These are phyloP conservation scores for Vitis labrusca DNA, from an alignment of 164 flowering plant species.

Conservation along the genomic window DNA sequence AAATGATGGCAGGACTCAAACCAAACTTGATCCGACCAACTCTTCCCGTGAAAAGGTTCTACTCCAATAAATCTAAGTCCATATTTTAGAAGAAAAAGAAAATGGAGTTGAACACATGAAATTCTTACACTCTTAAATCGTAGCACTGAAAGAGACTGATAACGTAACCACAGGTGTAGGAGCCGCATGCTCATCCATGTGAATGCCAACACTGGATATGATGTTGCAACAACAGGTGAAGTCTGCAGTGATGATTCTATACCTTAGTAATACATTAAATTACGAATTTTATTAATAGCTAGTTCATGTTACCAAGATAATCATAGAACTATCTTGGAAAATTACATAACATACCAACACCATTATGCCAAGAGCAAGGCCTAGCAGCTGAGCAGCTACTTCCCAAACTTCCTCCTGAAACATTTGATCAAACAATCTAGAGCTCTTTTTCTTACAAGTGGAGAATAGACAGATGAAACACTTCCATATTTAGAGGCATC, in stretches of 20 bases:
- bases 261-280: neutral
- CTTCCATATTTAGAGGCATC: no score
- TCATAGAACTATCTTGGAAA: neutral
- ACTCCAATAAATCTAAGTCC: neutral
- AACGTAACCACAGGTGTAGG: constrained; percentile 90
- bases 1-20: no score
- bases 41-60: neutral
- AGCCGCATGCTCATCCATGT: constrained; percentile 78
- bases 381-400: constrained; percentile 88
- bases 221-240: constrained; percentile 57
- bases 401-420: constrained; percentile 98
- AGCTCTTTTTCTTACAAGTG: no score
- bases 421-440: constrained; percentile 8
- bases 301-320: neutral
- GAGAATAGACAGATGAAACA: no score
- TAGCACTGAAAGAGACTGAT: constrained; percentile 74
- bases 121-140: constrained; percentile 69
- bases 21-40: neutral
- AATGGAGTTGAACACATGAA: neutral
- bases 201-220: constrained; percentile 47
- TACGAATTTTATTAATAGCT: neutral
- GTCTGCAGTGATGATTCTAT: constrained; percentile 45
- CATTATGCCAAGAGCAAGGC: constrained; percentile 78
- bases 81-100: neutral
- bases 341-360: constrained; percentile 49